phyloP scores from a whole-genome alignment of 371 early-diverging fungal species.

The Mucor irregularis region DNA sequence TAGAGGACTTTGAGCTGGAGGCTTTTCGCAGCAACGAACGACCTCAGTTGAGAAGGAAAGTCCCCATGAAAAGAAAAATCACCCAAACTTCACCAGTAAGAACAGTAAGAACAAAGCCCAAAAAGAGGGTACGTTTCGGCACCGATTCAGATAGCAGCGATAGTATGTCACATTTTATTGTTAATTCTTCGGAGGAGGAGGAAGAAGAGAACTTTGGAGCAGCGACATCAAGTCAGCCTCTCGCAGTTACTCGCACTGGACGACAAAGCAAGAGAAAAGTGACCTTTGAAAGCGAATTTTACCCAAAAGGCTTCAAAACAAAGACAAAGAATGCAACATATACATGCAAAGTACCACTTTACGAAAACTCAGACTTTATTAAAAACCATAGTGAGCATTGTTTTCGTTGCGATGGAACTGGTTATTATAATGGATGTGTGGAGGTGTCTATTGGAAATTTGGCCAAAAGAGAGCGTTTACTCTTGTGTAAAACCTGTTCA shows the following conservation, averaged over 20 bases:
- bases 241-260: background rate
- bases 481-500: constrained; percentile 50
- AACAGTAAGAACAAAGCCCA: background rate
- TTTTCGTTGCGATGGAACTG: constrained; percentile 5
- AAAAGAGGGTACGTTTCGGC: background rate
- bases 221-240: background rate
- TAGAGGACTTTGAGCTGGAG: constrained; percentile 11
- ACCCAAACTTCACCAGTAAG: too few species aligned
- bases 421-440: background rate
- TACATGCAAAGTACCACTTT: background rate
- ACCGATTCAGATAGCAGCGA: too few species aligned
- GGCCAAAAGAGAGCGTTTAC: constrained; percentile 15
- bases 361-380: background rate
- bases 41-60: too few species aligned
- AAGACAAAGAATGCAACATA: background rate
- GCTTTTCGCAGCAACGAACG: background rate
- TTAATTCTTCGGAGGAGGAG: background rate
- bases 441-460: constrained; percentile 2
- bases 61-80: too few species aligned
- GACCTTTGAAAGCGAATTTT: constrained; percentile 6
- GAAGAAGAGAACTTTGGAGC: background rate
- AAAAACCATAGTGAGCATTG: constrained; percentile 7
- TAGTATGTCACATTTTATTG: too few species aligned
- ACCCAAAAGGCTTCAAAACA: background rate
- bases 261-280: background rate